These are phyloP conservation scores for Nicotiana obtusifolia DNA, from an alignment of 257 asterid genomes.

Conservation along the genomic window DNA sequence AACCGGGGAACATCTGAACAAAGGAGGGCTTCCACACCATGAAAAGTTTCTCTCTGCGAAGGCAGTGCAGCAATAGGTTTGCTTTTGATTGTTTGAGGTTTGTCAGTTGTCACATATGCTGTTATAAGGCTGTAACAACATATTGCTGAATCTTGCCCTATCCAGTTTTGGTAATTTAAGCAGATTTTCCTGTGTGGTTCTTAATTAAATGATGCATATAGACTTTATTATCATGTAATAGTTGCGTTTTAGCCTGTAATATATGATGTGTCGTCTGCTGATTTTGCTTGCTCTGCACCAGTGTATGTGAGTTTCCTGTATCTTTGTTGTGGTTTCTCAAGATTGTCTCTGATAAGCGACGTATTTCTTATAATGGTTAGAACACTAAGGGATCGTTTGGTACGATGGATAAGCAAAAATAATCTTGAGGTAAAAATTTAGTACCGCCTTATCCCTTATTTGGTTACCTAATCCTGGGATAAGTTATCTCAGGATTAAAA, in stretches of 20 bases:
- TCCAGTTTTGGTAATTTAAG: neutral
- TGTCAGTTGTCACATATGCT: neutral
- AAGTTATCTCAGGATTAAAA: too few relatives aligned
- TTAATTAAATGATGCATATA: neutral
- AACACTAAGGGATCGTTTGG: neutral
- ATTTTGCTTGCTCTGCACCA: neutral
- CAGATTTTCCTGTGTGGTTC: neutral
- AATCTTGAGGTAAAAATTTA: too few relatives aligned
- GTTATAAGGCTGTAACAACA: neutral
- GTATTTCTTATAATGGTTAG: neutral
- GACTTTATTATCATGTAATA: neutral
- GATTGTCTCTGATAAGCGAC: neutral
- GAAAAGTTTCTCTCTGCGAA: neutral
- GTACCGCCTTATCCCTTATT: too few relatives aligned
- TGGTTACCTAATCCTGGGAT: too few relatives aligned
- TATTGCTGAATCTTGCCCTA: neutral
- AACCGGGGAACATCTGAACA: conserved; percentile 22
- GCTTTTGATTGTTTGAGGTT: conserved; percentile 2
- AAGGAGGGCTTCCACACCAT: conserved; percentile 23
- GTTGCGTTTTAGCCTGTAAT: neutral
- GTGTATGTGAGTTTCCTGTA: neutral
- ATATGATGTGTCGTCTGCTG: neutral
- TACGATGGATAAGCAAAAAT: too few relatives aligned
- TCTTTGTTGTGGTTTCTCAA: neutral
- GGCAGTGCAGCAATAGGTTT: neutral